These are phyloP conservation scores for Epichloe amarillans DNA, from an alignment of 2,329 filamentous ascomycete genomes.

Conservation along the genomic window DNA sequence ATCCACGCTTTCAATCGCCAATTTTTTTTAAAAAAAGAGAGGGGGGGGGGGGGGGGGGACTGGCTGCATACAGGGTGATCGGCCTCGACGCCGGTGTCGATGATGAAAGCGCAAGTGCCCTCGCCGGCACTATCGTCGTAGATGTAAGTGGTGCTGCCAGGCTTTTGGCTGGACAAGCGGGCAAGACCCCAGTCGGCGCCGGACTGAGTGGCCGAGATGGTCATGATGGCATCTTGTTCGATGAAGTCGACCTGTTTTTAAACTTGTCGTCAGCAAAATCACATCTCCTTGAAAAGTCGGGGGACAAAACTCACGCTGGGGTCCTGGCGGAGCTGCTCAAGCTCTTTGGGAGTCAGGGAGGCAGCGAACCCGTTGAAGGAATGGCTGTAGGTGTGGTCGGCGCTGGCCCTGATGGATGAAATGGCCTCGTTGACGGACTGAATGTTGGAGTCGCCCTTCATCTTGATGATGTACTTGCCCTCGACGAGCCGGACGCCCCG, in stretches of 20 bases:
- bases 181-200: slow-evolving; percentile 28
- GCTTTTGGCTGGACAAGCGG: slow-evolving; percentile 21
- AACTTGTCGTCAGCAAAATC: neutral
- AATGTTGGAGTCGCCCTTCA: slow-evolving; percentile 14
- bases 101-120: slow-evolving; percentile 29
- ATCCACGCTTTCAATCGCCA: neutral
- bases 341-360: slow-evolving; percentile 12
- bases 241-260: slow-evolving; percentile 19
- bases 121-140: slow-evolving; percentile 25
- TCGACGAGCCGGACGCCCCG: slow-evolving; percentile 18
- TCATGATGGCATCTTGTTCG: slow-evolving; percentile 26
- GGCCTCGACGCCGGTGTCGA: slow-evolving; percentile 30
- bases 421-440: slow-evolving; percentile 15
- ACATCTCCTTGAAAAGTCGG: neutral
- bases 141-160: slow-evolving; percentile 18
- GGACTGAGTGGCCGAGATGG: slow-evolving; percentile 38
- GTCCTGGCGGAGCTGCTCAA: slow-evolving; percentile 14
- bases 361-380: slow-evolving; percentile 17
- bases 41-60: no score
- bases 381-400: slow-evolving; percentile 19
- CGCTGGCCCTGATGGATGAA: slow-evolving; percentile 15
- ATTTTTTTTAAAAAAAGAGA: no score
- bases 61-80: slow-evolving; percentile 19
- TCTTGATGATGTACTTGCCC: slow-evolving; percentile 26
- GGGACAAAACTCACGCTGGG: slow-evolving; percentile 11